phyloP scores from a whole-genome alignment of 2,329 filamentous ascomycete genomes.

The Curvularia hawaiiensis region DNA sequence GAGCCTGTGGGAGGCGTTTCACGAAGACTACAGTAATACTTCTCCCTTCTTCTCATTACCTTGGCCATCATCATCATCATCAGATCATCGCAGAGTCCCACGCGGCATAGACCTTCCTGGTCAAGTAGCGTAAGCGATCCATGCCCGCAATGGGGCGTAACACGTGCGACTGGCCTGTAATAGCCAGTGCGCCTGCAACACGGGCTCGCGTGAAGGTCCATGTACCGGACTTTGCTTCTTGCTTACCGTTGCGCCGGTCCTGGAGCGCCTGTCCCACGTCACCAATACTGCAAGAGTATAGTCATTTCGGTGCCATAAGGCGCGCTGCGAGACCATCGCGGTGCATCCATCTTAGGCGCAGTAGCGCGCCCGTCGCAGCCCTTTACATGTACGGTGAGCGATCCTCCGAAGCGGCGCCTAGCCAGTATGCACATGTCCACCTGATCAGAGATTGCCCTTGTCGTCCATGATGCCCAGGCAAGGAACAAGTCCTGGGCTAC shows the following conservation, averaged over 20 bases:
- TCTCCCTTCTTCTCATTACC: neutral
- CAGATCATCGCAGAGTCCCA: conserved; percentile 33
- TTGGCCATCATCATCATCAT: conserved; percentile 18
- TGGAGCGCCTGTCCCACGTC: conserved; percentile 15
- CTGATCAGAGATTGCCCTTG: conserved; percentile 23
- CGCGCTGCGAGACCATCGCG: conserved; percentile 10
- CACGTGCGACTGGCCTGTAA: conserved; percentile 15
- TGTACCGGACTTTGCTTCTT: conserved; percentile 21
- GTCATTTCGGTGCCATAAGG: conserved; percentile 13
- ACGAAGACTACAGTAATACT: neutral
- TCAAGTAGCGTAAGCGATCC: conserved; percentile 24
- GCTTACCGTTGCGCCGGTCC: conserved; percentile 24
- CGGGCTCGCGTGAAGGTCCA: conserved; percentile 19
- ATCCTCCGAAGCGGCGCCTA: conserved; percentile 22
- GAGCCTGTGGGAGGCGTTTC: conserved; percentile 1
- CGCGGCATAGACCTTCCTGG: conserved; percentile 24
- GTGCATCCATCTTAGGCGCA: conserved; percentile 5
- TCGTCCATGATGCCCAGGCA: conserved; percentile 8
- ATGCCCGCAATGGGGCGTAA: conserved; percentile 19
- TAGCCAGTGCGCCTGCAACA: conserved; percentile 27
- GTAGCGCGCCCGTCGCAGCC: conserved; percentile 9
- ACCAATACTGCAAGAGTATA: conserved; percentile 6
- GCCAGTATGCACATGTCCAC: conserved; percentile 25
- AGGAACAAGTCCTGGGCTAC: conserved; percentile 2
- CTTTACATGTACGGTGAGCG: conserved; percentile 22